Base-by-base conservation (phyloP, 257 asterid genomes). In the Solanum arcanum region DNA sequence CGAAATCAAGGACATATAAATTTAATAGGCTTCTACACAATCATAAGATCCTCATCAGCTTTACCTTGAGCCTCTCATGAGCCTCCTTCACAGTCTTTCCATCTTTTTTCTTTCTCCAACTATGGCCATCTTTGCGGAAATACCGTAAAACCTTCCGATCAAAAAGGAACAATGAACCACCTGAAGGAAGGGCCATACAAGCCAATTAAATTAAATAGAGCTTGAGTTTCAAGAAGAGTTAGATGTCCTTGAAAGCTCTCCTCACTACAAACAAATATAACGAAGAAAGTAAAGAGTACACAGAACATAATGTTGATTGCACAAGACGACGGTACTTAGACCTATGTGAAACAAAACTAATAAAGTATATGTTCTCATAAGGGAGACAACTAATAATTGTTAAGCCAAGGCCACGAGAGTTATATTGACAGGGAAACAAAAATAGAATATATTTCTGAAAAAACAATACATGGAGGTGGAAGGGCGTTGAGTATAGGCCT, bases 1-100 rank as follows among this genome's bases (percentile, higher is more conserved):
- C 12, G 29, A 29, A 80, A 81, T 81, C 85, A 81, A 49, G 69
- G 44, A 49, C 20, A 81, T 49, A 81, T 49, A 49, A 29, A 49
- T 81, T 49, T 47, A 81, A 29, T 49, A 81, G 29, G 46, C 31
- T 81, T 81, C 69, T 49, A 35, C 41, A 49, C 69, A 81, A 81
- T 25, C 70, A 83, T 72, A 39, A 76, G 84, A 88, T 35, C 35
- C 62, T 59, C 33, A 56, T 80, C 52, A 85, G 66, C 86, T 88
- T 81, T 86, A 93, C 99, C 96, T 96, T 96, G 89, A 96, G 98
- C 92, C 95, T 95, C 93, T 96, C 99, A 82, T 96, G 99, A 90
- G 98, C 98, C 89, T 96, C 98, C 90, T 96, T 96, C 90, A 94
- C 96, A 70, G 99, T 96, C 90, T 94, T 96, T 18, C 99, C 99